Conservation (phyloP, 2,329 filamentous ascomycete genomes). For the Pseudogymnoascus sp. region DNA sequence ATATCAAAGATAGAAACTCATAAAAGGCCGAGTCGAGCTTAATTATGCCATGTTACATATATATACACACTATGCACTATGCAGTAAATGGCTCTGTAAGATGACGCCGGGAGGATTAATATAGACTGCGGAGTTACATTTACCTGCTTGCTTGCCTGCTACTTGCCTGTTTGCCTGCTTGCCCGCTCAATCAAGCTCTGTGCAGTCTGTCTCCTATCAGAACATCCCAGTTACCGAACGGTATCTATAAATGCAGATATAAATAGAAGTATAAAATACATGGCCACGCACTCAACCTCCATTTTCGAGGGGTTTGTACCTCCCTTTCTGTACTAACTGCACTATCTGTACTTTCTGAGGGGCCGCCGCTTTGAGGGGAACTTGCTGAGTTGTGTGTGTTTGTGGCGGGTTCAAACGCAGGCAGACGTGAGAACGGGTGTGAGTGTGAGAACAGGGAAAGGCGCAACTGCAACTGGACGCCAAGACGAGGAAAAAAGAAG, state of each 20-base stretch:
- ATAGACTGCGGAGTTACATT: neutral
- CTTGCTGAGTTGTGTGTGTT: neutral
- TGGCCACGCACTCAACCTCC: neutral
- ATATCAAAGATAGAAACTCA: neutral
- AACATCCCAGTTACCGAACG: neutral
- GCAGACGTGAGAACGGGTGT: neutral
- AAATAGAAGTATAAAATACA: neutral
- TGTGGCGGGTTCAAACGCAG: neutral
- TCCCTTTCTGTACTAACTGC: neutral
- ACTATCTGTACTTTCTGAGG: neutral
- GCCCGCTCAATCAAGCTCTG: neutral
- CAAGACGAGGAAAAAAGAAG: neutral
- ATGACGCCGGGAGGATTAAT: neutral
- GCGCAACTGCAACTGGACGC: neutral
- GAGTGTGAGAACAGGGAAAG: neutral
- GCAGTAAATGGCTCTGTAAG: neutral
- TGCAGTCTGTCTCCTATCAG: neutral
- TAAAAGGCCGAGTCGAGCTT: neutral
- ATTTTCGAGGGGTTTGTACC: neutral
- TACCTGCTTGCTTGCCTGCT: neutral
- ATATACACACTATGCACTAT: neutral
- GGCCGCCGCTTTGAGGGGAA: neutral
- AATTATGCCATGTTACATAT: neutral
- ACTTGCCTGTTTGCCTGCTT: too few species aligned
- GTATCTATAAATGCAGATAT: neutral